Conservation (phyloP, 2,329 filamentous ascomycete species). For the Talaromyces sp. region DNA sequence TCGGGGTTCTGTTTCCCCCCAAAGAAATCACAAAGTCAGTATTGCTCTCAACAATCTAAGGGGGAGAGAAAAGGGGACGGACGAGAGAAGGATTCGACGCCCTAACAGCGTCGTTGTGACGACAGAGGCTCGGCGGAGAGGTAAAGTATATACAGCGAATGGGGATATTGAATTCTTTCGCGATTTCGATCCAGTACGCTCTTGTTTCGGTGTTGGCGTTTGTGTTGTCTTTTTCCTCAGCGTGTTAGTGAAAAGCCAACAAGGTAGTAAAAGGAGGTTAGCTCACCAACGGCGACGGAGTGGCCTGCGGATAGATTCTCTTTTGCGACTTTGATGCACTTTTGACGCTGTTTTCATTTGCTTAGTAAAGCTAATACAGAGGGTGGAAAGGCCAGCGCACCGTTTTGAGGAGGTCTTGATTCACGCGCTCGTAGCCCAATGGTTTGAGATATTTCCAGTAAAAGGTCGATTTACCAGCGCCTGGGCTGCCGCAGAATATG, state of each 20-base stretch:
- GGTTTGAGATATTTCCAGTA: conserved; percentile 75
- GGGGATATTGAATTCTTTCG: conserved; percentile 65
- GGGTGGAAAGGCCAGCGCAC: conserved; percentile 30
- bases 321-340: conserved; percentile 67
- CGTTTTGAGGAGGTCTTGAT: conserved; percentile 83
- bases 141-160: conserved; percentile 86
- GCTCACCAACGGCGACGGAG: conserved; percentile 71
- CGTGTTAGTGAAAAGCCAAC: neutral
- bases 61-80: conserved; percentile 19
- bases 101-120: conserved; percentile 85
- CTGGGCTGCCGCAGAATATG: conserved; percentile 83
- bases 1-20: conserved; percentile 65
- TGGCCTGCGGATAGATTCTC: conserved; percentile 61
- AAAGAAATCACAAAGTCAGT: neutral
- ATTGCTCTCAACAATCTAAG: neutral
- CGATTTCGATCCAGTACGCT: conserved; percentile 73
- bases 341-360: conserved; percentile 49
- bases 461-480: conserved; percentile 87
- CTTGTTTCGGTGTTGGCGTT: conserved; percentile 79
- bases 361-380: neutral
- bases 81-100: conserved; percentile 54
- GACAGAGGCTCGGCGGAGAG: conserved; percentile 63
- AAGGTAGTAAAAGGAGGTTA: no score
- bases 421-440: conserved; percentile 77
- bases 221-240: conserved; percentile 72